Percentiles rank a stretch among this genome's conserved stretches.
Evolutionary conservation across 805 yeast species (phyloP).

Genomic region (Dipodascus albidus): DNA sequence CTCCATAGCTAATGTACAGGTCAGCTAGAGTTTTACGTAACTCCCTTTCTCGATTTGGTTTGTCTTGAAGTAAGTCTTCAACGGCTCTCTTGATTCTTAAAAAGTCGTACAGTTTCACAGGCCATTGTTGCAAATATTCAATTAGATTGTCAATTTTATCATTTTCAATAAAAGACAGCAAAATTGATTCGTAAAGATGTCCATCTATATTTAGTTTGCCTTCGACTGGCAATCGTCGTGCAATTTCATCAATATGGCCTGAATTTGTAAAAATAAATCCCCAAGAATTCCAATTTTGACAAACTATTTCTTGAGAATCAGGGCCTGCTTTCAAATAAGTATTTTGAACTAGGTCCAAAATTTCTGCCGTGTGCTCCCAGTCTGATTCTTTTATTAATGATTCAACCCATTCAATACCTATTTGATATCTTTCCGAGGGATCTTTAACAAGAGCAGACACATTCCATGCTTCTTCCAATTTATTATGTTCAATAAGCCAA

Average conservation of each 20-base stretch:
- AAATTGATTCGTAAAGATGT: conserved; percentile 34
- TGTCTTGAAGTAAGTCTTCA: conserved; percentile 34
- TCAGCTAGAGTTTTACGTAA: conserved; percentile 21
- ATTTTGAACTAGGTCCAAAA: conserved; percentile 33
- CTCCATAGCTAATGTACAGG: conserved; percentile 45
- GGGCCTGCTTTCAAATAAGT: conserved; percentile 15
- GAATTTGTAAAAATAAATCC: conserved; percentile 39
- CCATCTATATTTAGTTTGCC: conserved; percentile 27
- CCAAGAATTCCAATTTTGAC: conserved; percentile 56
- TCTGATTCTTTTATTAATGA: conserved; percentile 25
- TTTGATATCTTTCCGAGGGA: conserved; percentile 37
- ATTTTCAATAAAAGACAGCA: conserved; percentile 35
- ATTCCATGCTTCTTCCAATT: conserved; percentile 65
- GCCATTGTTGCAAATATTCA: conserved; percentile 45
- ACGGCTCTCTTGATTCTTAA: conserved; percentile 33
- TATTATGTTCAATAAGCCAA: conserved; percentile 53
- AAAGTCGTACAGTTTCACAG: conserved; percentile 38
- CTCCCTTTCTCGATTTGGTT: conserved; percentile 12
- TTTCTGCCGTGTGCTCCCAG: conserved; percentile 47
- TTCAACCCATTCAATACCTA: conserved; percentile 48
- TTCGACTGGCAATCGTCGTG: conserved; percentile 43
- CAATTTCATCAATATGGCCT: conserved; percentile 35
- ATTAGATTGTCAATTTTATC: conserved; percentile 29
- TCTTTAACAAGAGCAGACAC: conserved; percentile 50
- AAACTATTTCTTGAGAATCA: conserved; percentile 2